phyloP scores from a whole-genome alignment of 257 asterid genomes.

The Cordia subcordata region DNA sequence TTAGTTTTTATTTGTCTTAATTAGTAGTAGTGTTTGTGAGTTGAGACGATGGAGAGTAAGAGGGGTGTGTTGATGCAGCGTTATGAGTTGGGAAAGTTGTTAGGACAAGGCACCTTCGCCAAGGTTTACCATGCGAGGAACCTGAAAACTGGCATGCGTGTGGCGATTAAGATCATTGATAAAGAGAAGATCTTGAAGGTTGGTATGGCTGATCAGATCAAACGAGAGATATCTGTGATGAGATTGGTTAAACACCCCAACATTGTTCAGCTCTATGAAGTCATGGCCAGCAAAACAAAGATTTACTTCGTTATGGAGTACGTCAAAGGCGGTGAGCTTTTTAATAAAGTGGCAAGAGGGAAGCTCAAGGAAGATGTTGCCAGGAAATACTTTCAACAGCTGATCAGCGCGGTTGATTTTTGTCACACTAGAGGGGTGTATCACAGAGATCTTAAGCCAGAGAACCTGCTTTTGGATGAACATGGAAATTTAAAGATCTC shows the following conservation, averaged over 20 bases:
- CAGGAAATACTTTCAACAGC: slow-evolving; percentile 40
- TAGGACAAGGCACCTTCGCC: slow-evolving; percentile 89
- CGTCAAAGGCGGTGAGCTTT: slow-evolving; percentile 43
- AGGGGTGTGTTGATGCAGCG: slow-evolving; percentile 49
- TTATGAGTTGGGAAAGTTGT: slow-evolving; percentile 71
- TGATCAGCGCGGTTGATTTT: slow-evolving; percentile 40
- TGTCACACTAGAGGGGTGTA: slow-evolving; percentile 41
- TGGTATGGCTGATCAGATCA: slow-evolving; percentile 44
- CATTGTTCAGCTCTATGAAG: slow-evolving; percentile 39
- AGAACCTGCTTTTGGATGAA: slow-evolving; percentile 43
- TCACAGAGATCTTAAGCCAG: slow-evolving; percentile 45
- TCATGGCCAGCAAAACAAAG: slow-evolving; percentile 40
- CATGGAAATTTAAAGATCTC: slow-evolving; percentile 36
- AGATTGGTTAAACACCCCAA: slow-evolving; percentile 33
- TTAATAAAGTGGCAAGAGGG: slow-evolving; percentile 34
- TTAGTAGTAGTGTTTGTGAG: slow-evolving; percentile 6
- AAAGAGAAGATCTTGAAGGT: slow-evolving; percentile 36
- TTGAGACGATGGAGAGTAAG: slow-evolving; percentile 46
- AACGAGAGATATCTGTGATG: slow-evolving; percentile 47
- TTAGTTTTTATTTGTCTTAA: too few species aligned
- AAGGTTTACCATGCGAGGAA: slow-evolving; percentile 74
- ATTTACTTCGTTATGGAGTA: slow-evolving; percentile 42
- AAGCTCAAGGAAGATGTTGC: slow-evolving; percentile 40
- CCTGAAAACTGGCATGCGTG: slow-evolving; percentile 39
- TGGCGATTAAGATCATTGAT: slow-evolving; percentile 72